Base-by-base conservation (phyloP, 129 eudicot species). In the Mikania micrantha region DNA sequence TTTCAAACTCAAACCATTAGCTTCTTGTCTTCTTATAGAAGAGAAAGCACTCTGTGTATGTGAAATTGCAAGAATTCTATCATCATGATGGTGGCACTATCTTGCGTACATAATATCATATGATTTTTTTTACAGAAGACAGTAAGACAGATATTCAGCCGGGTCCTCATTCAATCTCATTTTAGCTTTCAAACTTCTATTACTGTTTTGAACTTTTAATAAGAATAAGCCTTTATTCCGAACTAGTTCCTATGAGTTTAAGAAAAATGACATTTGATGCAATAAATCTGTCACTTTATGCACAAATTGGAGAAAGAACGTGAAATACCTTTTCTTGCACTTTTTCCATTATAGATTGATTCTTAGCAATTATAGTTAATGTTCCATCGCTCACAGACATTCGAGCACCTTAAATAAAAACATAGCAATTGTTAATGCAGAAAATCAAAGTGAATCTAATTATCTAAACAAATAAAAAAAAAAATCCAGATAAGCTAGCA, bases 341-440 rank as follows among this genome's bases (percentile, higher is more conserved):
- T 82, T 75, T 88, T 24, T 88, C 95, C 90, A 93, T 60, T 22
- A 82, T 81, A 29, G 77, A 48, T 69, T 82, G 90, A 78, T 93
- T 86, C 78, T 93, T 93, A 34, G 95, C 96, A 66, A 84, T 69
- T 40, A 88, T 69, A 17, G 91, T 84, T 38, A 93, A 77, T 32
- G 85, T 72, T 66, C 98, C 92, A 75, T 93, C 98, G 62, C 81
- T 78, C 69, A 86, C 95, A 44, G 90, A 86, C 60, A 93, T 86
- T 71, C 92, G 87, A 69, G 81, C 91, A 56, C 98, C 96, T 88
- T 84, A 52, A 27, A 29, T 8, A 35, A 57, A 67, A 34, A 57
- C 34, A 40, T 12, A 9, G 3, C 20, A 67, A 67, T 45, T 66
- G 12, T 74, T 73, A 21, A 38, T 40, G 17, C 73, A 52, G 28